These are phyloP conservation scores for Talaromyces rugulosus DNA, from an alignment of 2,329 filamentous ascomycete genomes.

Conservation along the genomic window DNA sequence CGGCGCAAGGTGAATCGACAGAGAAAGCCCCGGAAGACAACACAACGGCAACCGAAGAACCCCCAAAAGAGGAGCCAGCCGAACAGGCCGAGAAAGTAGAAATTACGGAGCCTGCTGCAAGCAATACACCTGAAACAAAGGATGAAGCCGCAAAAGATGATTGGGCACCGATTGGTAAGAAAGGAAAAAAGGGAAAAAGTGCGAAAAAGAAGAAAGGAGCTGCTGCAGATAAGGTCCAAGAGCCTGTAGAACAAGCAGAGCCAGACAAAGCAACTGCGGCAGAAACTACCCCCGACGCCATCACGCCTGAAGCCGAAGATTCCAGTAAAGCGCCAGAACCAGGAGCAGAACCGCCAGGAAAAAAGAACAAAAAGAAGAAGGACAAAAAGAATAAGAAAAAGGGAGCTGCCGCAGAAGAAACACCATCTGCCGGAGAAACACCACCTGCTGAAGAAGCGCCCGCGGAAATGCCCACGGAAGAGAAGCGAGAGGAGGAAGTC, in stretches of 20 bases:
- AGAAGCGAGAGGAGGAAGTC: background rate
- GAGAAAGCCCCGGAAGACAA: background rate
- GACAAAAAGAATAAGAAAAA: conserved; percentile 7
- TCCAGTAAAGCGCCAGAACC: background rate
- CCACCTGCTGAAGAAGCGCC: conserved; percentile 18
- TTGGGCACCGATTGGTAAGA: background rate
- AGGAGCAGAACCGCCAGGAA: background rate
- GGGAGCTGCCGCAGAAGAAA: conserved; percentile 7
- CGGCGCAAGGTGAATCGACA: conserved; percentile 11
- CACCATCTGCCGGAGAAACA: conserved; percentile 16
- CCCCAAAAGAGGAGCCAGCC: conserved; percentile 25
- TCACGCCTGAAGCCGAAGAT: background rate
- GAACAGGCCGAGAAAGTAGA: conserved; percentile 24
- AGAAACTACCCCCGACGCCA: background rate
- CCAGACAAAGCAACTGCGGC: background rate
- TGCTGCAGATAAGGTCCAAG: background rate
- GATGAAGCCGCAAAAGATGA: background rate
- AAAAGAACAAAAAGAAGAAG: conserved; percentile 7
- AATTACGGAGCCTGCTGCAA: background rate
- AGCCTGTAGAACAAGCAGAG: background rate
- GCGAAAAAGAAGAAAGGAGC: background rate
- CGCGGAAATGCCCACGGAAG: background rate
- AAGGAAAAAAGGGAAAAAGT: background rate
- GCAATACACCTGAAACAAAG: background rate
- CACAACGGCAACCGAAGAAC: background rate